A percentile compares a stretch with the other conserved stretches of the same genome.
Evolutionary conservation across 257 asterid species (phyloP).

Genomic region (Hygrophila difformis): DNA sequence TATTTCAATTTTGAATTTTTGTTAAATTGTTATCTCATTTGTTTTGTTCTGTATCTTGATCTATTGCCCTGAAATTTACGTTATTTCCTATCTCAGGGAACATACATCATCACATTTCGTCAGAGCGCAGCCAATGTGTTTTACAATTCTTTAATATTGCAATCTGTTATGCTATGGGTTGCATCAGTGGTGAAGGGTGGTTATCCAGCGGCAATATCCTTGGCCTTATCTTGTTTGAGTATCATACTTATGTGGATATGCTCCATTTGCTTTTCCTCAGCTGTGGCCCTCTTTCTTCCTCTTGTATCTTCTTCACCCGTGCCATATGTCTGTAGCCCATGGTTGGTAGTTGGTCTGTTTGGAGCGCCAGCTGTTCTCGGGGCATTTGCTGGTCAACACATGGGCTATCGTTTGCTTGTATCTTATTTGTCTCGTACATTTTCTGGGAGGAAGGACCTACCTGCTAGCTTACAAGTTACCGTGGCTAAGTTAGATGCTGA

Average conservation of each 20-base stretch:
- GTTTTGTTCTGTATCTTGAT: neutral
- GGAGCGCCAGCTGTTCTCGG: conserved; percentile 93
- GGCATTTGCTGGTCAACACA: conserved; percentile 80
- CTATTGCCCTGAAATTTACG: conserved; percentile 13
- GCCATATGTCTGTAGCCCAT: conserved; percentile 76
- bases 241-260: conserved; percentile 76
- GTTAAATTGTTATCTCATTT: neutral
- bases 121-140: conserved; percentile 70
- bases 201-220: conserved; percentile 47
- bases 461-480: conserved; percentile 34
- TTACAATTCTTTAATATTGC: conserved; percentile 74
- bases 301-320: conserved; percentile 60
- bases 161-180: conserved; percentile 70
- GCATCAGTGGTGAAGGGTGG: conserved; percentile 75
- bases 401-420: conserved; percentile 51
- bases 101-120: conserved; percentile 65
- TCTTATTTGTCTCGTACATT: conserved; percentile 37
- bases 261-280: conserved; percentile 43
- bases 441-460: conserved; percentile 31
- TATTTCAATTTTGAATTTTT: conserved; percentile 2
- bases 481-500: conserved; percentile 88
- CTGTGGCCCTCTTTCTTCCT: conserved; percentile 59
- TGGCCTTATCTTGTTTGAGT: conserved; percentile 55
- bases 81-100: conserved; percentile 51
- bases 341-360: conserved; percentile 68